A percentile compares a stretch with the other conserved stretches of the same genome.
phyloP scores from a whole-genome alignment of 129 eudicot species.

The Artemisia tridentata region DNA sequence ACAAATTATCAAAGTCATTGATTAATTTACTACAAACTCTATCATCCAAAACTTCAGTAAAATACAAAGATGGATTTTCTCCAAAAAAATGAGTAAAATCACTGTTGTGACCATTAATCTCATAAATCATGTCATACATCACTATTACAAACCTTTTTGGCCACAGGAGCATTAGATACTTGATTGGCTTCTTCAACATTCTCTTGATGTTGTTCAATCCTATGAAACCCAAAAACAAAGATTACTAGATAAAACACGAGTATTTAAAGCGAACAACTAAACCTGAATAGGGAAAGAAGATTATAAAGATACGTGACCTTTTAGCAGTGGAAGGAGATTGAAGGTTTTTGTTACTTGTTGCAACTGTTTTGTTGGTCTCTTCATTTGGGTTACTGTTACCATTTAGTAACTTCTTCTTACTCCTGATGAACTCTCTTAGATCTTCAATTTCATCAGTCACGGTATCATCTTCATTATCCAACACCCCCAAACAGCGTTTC shows the following conservation, averaged over 20 bases:
- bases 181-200: slow-evolving; percentile 39
- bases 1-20: not conserved
- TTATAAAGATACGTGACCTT: slow-evolving; percentile 33
- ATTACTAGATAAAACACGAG: not conserved
- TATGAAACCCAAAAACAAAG: slow-evolving; percentile 21
- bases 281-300: too few species aligned
- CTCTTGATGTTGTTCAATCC: slow-evolving; percentile 45
- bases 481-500: slow-evolving; percentile 39
- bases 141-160: slow-evolving; percentile 58
- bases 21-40: not conserved
- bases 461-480: slow-evolving; percentile 27
- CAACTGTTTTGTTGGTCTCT: slow-evolving; percentile 25
- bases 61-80: not conserved
- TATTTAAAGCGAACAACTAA: too few species aligned
- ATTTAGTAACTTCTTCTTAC: slow-evolving; percentile 1
- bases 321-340: slow-evolving; percentile 28
- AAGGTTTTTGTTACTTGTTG: slow-evolving; percentile 28
- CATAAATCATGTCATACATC: slow-evolving; percentile 17
- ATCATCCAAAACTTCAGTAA: not conserved
- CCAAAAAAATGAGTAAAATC: slow-evolving; percentile 1
- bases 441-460: slow-evolving; percentile 23
- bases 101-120: not conserved
- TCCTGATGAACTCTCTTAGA: not conserved
- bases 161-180: slow-evolving; percentile 35
- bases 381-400: not conserved